Evolutionary conservation across 2,329 filamentous ascomycete genomes (phyloP), one percentile per base, ranked within the genome.

Genomic region (Westerdykella ornata): DNA sequence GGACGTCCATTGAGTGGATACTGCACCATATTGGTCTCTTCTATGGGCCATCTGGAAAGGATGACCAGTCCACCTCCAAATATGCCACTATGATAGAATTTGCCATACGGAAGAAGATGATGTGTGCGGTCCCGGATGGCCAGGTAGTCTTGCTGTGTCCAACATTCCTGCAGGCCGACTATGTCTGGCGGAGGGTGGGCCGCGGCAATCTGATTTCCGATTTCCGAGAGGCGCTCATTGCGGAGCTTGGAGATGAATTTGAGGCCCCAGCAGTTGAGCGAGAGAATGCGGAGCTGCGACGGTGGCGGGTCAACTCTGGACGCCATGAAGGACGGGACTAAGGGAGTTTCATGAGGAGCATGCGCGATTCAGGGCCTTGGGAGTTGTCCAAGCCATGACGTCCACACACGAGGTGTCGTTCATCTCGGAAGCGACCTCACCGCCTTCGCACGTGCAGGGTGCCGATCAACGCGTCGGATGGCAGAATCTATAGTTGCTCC

Each of bases 191-290:
- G 63, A 1, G 85, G 85, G 14, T 75, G 69, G 43, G 80, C 74
- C 32, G 73, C 66, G 49, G 87, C 84, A 48, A 97, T 77, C 49
- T 85, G 84, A 49, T 77, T 81, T 40, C 88, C 90, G 58, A 97
- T 96, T 64, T 94, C 86, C 20, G 75, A 68, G 38, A 97, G 77
- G 33, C 92, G 86, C 55, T 85, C 82, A 50, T 77, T 72, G 52
- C 89, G 86, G 52, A 85, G 78, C 51, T 82, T 82, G 38, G 89
- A 82, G 58, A 97, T 75, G 70, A 81, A 88, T 59, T 94, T 90
- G 47, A 97, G 80, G 38, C 92, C 92, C 90, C 92, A 97, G 78
- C 88, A 96, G 69, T 98, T 98, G 64, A 95, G 79, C 4, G 87
- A 92, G 51, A 96, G 71, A 53, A 97, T 75, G 59, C 85, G 83